These are phyloP conservation scores for Lactifluus pinguis DNA, from an alignment of 768 basidiomycete species.

Conservation along the genomic window DNA sequence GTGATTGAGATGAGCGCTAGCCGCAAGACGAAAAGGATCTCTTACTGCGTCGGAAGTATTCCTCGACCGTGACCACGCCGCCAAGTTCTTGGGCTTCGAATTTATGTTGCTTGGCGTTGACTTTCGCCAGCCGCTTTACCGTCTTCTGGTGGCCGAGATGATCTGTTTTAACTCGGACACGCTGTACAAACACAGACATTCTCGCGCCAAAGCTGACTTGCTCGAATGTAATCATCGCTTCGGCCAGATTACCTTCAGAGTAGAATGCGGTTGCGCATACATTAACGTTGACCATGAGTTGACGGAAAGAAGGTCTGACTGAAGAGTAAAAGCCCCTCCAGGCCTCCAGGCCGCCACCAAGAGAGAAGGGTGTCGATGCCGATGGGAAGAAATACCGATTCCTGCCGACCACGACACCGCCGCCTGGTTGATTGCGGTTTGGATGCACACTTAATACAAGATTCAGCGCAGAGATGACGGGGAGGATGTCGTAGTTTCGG, in stretches of 20 bases:
- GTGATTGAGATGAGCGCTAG: background rate
- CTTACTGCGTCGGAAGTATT: constrained; percentile 41
- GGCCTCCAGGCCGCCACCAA: constrained; percentile 47
- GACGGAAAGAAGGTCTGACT: constrained; percentile 33
- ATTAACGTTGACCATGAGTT: constrained; percentile 45
- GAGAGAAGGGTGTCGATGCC: constrained; percentile 19
- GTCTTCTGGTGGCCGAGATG: constrained; percentile 74
- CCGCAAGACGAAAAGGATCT: background rate
- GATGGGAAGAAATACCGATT: constrained; percentile 46
- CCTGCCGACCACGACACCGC: constrained; percentile 42
- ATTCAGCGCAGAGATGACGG: constrained; percentile 43
- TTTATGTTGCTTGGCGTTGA: constrained; percentile 31
- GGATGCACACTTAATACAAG: constrained; percentile 39
- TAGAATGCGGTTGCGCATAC: constrained; percentile 45
- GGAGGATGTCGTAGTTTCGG: constrained; percentile 37
- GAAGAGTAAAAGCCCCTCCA: constrained; percentile 47
- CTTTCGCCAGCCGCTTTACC: constrained; percentile 43
- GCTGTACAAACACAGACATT: constrained; percentile 49
- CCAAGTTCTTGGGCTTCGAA: constrained; percentile 36
- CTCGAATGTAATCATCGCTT: constrained; percentile 34
- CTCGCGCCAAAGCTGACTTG: constrained; percentile 51
- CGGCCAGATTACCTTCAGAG: constrained; percentile 34
- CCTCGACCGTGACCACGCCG: constrained; percentile 34
- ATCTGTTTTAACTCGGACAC: constrained; percentile 54
- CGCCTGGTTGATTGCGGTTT: constrained; percentile 28